Evolutionary conservation across 1,284 basidiomycete genomes (phyloP).

Genomic region (Papiliotrema laurentii): DNA sequence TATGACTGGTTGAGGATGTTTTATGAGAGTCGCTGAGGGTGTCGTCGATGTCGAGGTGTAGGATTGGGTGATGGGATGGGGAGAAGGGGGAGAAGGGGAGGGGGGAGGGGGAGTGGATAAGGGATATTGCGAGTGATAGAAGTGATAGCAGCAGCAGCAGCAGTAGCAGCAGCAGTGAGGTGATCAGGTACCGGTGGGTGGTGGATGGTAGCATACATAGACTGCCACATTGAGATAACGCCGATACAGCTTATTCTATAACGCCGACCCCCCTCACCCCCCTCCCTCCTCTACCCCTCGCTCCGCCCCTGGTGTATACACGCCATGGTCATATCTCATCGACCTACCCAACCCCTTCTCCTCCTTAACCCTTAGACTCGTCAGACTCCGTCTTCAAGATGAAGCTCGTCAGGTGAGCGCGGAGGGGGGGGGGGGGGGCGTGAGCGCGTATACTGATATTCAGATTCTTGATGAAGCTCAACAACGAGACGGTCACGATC

Average conservation of each 20-base stretch:
- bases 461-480: constrained; percentile 99
- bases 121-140: background rate
- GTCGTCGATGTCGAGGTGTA: background rate
- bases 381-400: constrained; percentile 34
- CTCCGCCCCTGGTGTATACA: too few species aligned
- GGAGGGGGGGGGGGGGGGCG: background rate
- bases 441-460: background rate
- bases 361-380: constrained; percentile 2
- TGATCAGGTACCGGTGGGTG: too few species aligned
- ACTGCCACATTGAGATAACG: background rate
- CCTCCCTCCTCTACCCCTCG: background rate
- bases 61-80: background rate
- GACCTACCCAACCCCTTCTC: constrained; percentile 1
- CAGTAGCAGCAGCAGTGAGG: too few species aligned
- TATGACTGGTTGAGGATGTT: too few species aligned
- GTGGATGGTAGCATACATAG: background rate
- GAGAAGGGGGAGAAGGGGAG: constrained; percentile 1
- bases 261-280: background rate
- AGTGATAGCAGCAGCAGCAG: background rate
- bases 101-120: background rate
- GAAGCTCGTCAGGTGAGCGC: constrained; percentile 51
- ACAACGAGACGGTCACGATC: constrained; percentile 98
- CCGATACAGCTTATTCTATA: too few species aligned
- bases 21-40: background rate
- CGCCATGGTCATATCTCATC: too few species aligned